Evolutionary conservation across 345 rosid species (phyloP).

Genomic region (Salix caprea): DNA sequence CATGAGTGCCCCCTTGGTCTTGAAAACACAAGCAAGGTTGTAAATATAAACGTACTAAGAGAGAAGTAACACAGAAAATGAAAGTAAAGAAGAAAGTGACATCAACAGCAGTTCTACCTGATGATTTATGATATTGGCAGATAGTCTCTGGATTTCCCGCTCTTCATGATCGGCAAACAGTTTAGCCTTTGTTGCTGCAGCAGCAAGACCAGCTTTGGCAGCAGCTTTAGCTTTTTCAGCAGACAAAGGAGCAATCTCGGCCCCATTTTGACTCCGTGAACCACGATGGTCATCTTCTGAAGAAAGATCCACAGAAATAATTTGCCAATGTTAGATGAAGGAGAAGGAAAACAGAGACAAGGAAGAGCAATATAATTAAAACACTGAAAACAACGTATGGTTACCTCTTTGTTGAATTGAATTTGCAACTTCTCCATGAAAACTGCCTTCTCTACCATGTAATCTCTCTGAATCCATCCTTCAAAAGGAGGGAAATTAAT

Average conservation of each 20-base stretch:
- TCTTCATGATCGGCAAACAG: constrained; percentile 98
- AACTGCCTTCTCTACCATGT: constrained; percentile 45
- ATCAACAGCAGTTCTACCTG: constrained; percentile 44
- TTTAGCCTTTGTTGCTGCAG: constrained; percentile 94
- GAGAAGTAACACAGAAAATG: too few species aligned
- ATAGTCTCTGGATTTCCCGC: constrained; percentile 93
- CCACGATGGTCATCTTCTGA: constrained; percentile 39
- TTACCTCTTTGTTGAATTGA: constrained; percentile 48
- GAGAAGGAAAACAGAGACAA: background rate
- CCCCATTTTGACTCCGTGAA: constrained; percentile 48
- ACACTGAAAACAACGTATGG: background rate
- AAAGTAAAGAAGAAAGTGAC: background rate
- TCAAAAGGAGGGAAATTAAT: constrained; percentile 13
- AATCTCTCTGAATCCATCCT: constrained; percentile 57
- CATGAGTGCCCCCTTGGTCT: background rate
- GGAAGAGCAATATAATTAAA: background rate
- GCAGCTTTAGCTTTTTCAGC: constrained; percentile 70
- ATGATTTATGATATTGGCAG: constrained; percentile 91
- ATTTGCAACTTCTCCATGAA: constrained; percentile 44
- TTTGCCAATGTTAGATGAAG: background rate
- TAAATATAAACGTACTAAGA: background rate
- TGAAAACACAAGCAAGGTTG: background rate
- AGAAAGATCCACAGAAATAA: constrained; percentile 16
- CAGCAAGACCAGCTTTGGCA: constrained; percentile 82
- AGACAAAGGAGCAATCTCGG: constrained; percentile 44